Percentiles rank a stretch among this genome's conserved stretches.
Conservation (phyloP, 192 early-diverging fungal species). For the Coemansia aciculifera region DNA sequence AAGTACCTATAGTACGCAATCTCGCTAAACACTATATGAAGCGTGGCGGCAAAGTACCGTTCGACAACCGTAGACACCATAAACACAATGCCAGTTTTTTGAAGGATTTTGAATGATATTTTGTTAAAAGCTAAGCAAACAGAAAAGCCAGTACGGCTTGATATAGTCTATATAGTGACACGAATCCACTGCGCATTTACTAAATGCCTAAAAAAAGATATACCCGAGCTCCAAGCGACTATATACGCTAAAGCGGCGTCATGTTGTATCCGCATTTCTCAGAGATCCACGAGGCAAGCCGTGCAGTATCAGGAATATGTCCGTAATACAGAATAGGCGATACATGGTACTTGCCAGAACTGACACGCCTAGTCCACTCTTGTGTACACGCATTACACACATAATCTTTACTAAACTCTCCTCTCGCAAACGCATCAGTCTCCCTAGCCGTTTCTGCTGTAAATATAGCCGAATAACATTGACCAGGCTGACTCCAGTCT, state of each 20-base stretch:
- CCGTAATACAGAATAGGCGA: slow-evolving; percentile 53
- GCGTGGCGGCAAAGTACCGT: slow-evolving; percentile 18
- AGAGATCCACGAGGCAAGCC: slow-evolving; percentile 49
- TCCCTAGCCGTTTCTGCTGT: slow-evolving; percentile 35
- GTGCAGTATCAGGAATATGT: slow-evolving; percentile 41
- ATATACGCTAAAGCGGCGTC: slow-evolving; percentile 21
- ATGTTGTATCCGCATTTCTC: slow-evolving; percentile 47
- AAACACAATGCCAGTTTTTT: neutral
- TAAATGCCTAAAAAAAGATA: neutral
- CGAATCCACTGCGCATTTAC: neutral
- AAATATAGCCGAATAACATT: slow-evolving; percentile 43
- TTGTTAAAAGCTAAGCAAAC: neutral
- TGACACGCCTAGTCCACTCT: slow-evolving; percentile 36
- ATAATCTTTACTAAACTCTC: slow-evolving; percentile 8
- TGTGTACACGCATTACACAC: slow-evolving; percentile 42
- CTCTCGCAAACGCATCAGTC: slow-evolving; percentile 8
- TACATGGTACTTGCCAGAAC: slow-evolving; percentile 24
- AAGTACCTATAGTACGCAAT: slow-evolving; percentile 44
- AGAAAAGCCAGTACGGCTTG: neutral
- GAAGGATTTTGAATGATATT: neutral
- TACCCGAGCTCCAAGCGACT: neutral
- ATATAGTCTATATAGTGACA: neutral
- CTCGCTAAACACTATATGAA: slow-evolving; percentile 36
- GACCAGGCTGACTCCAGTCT: slow-evolving; percentile 13
- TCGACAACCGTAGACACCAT: neutral